These are phyloP conservation scores for Leucaena leucocephala DNA, from an alignment of 306 rosid species.

Conservation along the genomic window DNA sequence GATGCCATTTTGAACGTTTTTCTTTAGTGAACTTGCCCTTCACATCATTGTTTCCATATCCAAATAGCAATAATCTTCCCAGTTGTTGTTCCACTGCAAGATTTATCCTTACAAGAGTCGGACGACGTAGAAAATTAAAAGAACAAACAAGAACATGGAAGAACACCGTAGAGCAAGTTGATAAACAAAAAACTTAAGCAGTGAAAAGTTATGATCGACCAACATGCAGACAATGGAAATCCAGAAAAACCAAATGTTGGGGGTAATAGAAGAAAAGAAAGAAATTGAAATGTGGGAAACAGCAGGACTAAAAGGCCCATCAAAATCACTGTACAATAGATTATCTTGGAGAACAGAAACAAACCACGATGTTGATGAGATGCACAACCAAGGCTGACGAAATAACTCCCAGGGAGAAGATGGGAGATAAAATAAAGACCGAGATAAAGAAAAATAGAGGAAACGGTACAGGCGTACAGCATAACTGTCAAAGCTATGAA, in stretches of 20 bases:
- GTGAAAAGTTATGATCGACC: conserved; percentile 27
- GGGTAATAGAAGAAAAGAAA: background rate
- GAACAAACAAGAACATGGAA: background rate
- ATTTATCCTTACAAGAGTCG: background rate
- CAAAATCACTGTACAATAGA: conserved; percentile 49
- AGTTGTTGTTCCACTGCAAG: conserved; percentile 32
- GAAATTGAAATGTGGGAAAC: conserved; percentile 42
- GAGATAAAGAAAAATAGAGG: background rate
- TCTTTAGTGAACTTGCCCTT: conserved; percentile 23
- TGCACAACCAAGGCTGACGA: conserved; percentile 44
- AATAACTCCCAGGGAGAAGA: conserved; percentile 52
- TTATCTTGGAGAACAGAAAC: conserved; percentile 38
- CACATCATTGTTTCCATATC: conserved; percentile 37
- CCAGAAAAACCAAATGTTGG: conserved; percentile 36
- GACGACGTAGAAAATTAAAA: background rate
- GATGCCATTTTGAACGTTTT: conserved; percentile 60
- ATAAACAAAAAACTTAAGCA: conserved; percentile 11
- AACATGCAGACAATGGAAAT: conserved; percentile 46
- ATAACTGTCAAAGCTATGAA: conserved; percentile 90
- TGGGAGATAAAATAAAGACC: conserved; percentile 56
- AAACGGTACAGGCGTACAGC: conserved; percentile 34
- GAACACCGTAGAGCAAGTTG: background rate
- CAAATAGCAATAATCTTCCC: conserved; percentile 38
- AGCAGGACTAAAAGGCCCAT: conserved; percentile 15
- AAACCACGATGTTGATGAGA: conserved; percentile 44